Base-by-base conservation (phyloP, 805 yeast genomes). In the Metschnikowia cerradonensis region DNA sequence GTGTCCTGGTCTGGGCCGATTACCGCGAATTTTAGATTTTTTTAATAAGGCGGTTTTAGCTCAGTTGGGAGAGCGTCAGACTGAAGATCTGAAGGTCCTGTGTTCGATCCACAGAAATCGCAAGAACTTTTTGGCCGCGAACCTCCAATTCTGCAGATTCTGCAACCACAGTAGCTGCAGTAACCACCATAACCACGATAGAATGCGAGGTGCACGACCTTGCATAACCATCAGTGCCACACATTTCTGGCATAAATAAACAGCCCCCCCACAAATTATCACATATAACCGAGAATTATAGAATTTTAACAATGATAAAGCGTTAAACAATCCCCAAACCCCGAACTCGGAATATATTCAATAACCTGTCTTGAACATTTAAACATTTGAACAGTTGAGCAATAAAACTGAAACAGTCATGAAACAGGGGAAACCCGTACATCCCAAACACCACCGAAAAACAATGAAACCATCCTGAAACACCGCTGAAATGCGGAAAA, bases 1-100 rank as follows among this genome's bases (percentile, higher is more conserved):
- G 1, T 7, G 10, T 1, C 30, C 11, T 23, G 4, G 4, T 2
- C 2, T 8, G 2, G 10, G 0, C 10, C 30, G 0, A 4, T 4
- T 11, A 26, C 11, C 1, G 1, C 13, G 3, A 30, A 41, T 6
- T 10, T n/a, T 41, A 7, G 11, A 2, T 7, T 7, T 23, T 23
- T 6, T 6, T 23, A 20, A 34, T 15, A n/a, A 49, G 35, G 60
- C 60, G 60, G 60, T 48, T 55, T 57, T 57, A 57, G 70, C 70
- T 66, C 70, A 65, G 61, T 58, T 45, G 61, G 61, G 60, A 58
- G 61, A 58, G 61, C 60, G 61, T 55, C 60, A 58, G 61, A 58
- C 61, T 58, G 61, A 58, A 58, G 60, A 58, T 56, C 61, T 58
- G 60, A 52, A 58, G 61, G 61, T 58, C 61, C 61, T 58, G 60